These are phyloP conservation scores for Dryas drummondii DNA, from an alignment of 306 rosid genomes.

Conservation along the genomic window DNA sequence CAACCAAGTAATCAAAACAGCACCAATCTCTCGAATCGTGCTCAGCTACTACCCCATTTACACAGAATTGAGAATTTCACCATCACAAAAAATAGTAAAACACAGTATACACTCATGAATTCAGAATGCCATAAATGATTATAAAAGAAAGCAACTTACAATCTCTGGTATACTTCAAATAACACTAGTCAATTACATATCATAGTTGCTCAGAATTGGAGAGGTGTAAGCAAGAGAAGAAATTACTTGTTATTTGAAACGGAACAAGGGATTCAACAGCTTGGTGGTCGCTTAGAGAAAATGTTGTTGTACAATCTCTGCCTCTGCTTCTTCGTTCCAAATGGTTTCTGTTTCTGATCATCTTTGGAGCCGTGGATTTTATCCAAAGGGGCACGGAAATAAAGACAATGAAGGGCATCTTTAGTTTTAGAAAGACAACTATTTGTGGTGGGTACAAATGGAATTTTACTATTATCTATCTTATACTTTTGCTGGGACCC, in stretches of 20 bases:
- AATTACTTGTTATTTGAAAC: neutral
- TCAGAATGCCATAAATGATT: no score
- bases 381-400: slow-evolving; percentile 13
- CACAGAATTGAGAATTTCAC: slow-evolving; percentile 18
- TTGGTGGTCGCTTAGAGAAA: slow-evolving; percentile 3
- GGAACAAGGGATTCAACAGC: neutral
- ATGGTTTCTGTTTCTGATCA: neutral
- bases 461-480: no score
- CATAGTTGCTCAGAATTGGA: no score
- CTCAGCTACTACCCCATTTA: slow-evolving; percentile 5
- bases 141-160: neutral
- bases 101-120: neutral
- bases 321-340: slow-evolving; percentile 1
- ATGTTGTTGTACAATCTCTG: slow-evolving; percentile 11
- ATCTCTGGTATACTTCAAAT: no score
- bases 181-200: no score
- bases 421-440: no score
- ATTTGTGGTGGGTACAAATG: no score
- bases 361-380: neutral
- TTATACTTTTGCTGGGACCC: neutral
- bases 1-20: neutral
- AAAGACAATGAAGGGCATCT: neutral
- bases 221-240: neutral
- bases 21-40: slow-evolving; percentile 20
- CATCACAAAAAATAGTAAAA: no score